Evolutionary conservation across 2,329 filamentous ascomycete genomes (phyloP), one percentile per base, ranked within the genome.

Genomic region (Orbilia brochopaga): DNA sequence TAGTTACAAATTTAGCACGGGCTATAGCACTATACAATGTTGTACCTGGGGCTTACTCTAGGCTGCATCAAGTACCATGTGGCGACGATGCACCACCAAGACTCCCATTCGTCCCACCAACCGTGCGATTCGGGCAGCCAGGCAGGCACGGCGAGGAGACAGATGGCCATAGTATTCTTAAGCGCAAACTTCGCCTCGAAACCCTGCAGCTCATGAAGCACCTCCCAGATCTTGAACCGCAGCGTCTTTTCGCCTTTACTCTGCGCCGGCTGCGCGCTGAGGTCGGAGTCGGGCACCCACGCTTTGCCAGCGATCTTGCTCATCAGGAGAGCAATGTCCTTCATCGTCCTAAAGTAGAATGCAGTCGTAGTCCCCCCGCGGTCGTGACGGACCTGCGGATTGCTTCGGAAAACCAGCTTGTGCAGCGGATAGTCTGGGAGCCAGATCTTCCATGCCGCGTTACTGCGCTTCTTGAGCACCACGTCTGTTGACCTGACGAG

Each of bases 61-160:
- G 82, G 81, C 65, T 83, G 82, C 79, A 83, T 83, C 77, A 85
- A 84, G 37, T 85, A 79, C 84, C 85, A 86, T 21, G 83, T 83
- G 76, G 85, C 82, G 13, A 83, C 81, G 1, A 86, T 84, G 11
- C 82, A 82, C 85, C 85, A 87, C 85, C 85, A 87, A 8, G 78
- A 80, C 61, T 85, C 83, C 59, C 85, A 82, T 6, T 79, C 72
- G 76, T 85, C 82, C 85, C 85, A 87, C 85, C 85, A 87, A 1
- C 58, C 74, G 42, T 79, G 78, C 61, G 80, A 81, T 10, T 78
- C 73, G 5, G 76, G 65, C 1, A 86, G 76, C 81, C 84, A 87
- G 1, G 83, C 83, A 3, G 85, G 85, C 19, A 86, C 77, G 0
- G 85, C 81, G 2, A 87, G 78, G 0, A 85, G 32, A 17, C 60